Base-by-base conservation (phyloP, 2,329 filamentous ascomycete genomes). In the Epichloe aotearoae region DNA sequence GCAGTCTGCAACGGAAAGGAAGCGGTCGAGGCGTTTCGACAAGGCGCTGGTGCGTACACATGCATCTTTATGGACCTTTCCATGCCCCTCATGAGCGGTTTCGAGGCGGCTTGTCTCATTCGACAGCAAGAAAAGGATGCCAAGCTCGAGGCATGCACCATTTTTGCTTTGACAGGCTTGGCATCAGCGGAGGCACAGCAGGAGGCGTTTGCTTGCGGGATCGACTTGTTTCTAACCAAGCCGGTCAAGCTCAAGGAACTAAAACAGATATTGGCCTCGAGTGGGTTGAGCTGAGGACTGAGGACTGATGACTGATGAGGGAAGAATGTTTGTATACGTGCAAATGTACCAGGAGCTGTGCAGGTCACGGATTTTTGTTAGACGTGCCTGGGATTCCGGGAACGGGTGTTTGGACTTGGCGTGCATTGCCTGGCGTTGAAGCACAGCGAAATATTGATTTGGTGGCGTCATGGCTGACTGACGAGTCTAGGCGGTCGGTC, bases 21-120 rank as follows among this genome's bases (percentile, higher is more conserved):
- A 43, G 62, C 62, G 0, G 49, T 63, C 15, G 55, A 63, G 4
- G 54, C 52, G 8, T 65, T 60, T 17, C 50, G 36, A 5, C 33
- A 52, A 11, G 26, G 47, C 8, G 57, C 57, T 0, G 53, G 48
- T 0, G 38, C 50, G 2, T 64, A 58, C 19, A 50, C 49, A 14
- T 58, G 57, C 50, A 55, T 67, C 6, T 55, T 68, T 0, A 68
- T 65, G 52, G 75, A 79, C 54, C 70, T 77, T 3, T 74, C 68
- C 52, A 79, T 79, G 75, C 75, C 75, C 0, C 59, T 76, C 3
- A 71, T 79, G 55, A 69, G 77, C 53, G 72, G 72, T 0, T 66
- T 75, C 7, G 70, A 70, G 12, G 68, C 70, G 0, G 75, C 73
- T 1, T 64, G 68, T 3, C 63, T 62, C 19, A 75, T 77, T 15